Base-by-base conservation (phyloP, 2,329 filamentous ascomycete species). In the Trichophyton benhamiae region DNA sequence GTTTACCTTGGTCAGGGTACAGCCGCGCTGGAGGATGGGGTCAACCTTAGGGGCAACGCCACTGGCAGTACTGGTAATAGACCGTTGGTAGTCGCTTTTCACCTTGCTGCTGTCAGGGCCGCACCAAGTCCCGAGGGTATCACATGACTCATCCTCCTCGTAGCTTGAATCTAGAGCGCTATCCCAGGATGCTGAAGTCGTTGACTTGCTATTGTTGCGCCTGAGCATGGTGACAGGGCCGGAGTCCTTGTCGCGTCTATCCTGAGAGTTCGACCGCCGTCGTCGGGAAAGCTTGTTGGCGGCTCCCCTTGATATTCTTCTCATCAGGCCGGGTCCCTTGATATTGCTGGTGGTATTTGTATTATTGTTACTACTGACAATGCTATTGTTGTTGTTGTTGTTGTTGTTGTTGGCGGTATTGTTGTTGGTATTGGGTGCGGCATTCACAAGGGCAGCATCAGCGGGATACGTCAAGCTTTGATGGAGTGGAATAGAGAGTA, bases 191-290 rank as follows among this genome's bases (percentile, higher is more conserved):
- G 80, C 76, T 8, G 84, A 82, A 6, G 81, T 79, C 5, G 87
- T 87, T 66, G 84, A 88, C 73, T 88, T 94, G 77, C 91, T 96
- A 73, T 95, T 91, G 73, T 91, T 96, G 66, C 91, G 85, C 62
- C 90, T 83, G 64, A 92, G 85, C 74, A 95, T 84, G 59, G 96
- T 88, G 61, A 91, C 87, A 1, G 94, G 94, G 0, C 94, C 94
- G 27, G 91, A 87, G 71, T 91, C 96, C 64, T 88, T 86, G 70
- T 96, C 91, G 48, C 91, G 85, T 71, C 87, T 89, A 63, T 86
- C 84, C 20, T 87, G 83, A 0, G 86, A 86, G 2, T 89, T 91
- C 15, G 89, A 95, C 64, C 87, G 86, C 64, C 91, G 83, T 65
- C 91, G 84, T 63, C 86, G 82, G 44, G 71, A 85, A 72, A 79